Percentiles rank a stretch among this genome's conserved stretches.
Conservation (phyloP, 257 asterid species). For the Datura wrightii region DNA sequence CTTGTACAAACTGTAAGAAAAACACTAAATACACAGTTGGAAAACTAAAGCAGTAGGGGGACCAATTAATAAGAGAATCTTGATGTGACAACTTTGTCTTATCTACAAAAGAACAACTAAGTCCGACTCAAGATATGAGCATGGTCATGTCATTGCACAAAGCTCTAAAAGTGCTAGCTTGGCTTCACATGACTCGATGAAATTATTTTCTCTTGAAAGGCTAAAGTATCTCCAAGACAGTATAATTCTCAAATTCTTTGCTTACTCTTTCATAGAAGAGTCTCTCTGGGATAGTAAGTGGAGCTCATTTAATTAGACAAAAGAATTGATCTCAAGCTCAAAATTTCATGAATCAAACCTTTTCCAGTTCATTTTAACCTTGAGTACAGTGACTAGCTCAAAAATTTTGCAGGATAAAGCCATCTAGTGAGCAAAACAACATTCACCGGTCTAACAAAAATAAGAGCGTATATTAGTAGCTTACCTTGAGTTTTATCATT, state of each 20-base stretch:
- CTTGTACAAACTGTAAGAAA: background rate
- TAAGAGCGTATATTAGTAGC: background rate
- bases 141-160: background rate
- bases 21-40: background rate
- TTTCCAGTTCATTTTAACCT: background rate
- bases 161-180: conserved; percentile 22
- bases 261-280: conserved; percentile 24
- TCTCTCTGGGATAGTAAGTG: background rate
- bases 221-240: background rate
- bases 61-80: background rate
- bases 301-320: conserved; percentile 13
- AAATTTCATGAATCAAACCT: conserved; percentile 7
- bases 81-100: background rate
- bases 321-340: background rate
- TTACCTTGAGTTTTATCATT: conserved; percentile 55
- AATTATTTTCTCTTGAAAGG: background rate
- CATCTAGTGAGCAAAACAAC: conserved; percentile 1
- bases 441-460: background rate
- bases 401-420: background rate
- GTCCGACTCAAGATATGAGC: background rate
- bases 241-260: conserved; percentile 5
- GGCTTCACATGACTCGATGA: background rate
- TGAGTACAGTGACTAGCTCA: background rate
- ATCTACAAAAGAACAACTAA: background rate
- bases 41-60: background rate